Percentiles rank a stretch among this genome's conserved stretches.
Conservation (phyloP, 2,329 filamentous ascomycete genomes). For the Leptographium lundbergii region DNA sequence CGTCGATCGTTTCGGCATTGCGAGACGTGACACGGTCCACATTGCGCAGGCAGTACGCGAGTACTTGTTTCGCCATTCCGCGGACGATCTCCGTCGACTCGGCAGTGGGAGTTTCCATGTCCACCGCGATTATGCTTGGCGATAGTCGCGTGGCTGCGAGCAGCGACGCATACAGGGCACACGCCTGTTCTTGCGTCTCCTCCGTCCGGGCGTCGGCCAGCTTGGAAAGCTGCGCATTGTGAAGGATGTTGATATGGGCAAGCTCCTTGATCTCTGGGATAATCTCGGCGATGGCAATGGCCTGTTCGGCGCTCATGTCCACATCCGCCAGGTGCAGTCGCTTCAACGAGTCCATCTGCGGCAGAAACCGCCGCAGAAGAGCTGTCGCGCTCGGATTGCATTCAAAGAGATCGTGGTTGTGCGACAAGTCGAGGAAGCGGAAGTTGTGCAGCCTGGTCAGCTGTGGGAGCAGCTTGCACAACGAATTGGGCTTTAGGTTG, state of each 20-base stretch:
- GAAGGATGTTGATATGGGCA: constrained; percentile 75
- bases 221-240: constrained; percentile 60
- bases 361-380: constrained; percentile 65
- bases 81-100: constrained; percentile 85
- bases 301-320: constrained; percentile 72
- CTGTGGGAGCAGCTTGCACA: constrained; percentile 64
- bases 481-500: constrained; percentile 58
- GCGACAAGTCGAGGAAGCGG: constrained; percentile 82
- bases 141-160: constrained; percentile 80
- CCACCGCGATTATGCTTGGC: constrained; percentile 71
- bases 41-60: constrained; percentile 86
- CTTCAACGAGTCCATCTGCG: constrained; percentile 64
- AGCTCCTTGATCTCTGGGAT: constrained; percentile 71
- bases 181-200: constrained; percentile 79
- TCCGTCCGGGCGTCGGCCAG: constrained; percentile 68
- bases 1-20: constrained; percentile 29
- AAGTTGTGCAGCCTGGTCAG: constrained; percentile 59
- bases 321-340: constrained; percentile 81
- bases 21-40: constrained; percentile 65
- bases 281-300: constrained; percentile 81
- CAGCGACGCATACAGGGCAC: constrained; percentile 81
- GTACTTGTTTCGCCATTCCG: constrained; percentile 84
- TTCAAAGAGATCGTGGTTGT: constrained; percentile 72
- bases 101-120: constrained; percentile 74
- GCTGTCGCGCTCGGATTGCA: constrained; percentile 60